phyloP scores from a whole-genome alignment of 306 rosid species.

The Castanea crenata region DNA sequence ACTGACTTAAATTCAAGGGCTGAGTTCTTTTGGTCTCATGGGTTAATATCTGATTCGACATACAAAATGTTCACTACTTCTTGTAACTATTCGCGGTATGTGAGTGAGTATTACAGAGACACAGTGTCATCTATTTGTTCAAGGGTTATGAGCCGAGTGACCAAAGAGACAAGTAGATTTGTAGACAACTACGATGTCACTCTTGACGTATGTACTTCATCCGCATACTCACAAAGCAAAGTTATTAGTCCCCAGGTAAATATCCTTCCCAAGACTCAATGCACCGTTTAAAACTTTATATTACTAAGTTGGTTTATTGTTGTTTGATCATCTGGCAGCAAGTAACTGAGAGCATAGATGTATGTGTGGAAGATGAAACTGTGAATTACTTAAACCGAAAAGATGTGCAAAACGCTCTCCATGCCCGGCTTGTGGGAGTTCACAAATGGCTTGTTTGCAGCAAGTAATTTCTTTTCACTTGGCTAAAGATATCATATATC shows the following conservation, averaged over 20 bases:
- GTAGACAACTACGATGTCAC: conserved; percentile 66
- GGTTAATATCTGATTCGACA: conserved; percentile 55
- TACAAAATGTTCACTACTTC: conserved; percentile 45
- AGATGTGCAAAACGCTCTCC: conserved; percentile 80
- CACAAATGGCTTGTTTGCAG: conserved; percentile 85
- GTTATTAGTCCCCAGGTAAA: conserved; percentile 44
- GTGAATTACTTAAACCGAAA: conserved; percentile 72
- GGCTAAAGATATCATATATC: background rate
- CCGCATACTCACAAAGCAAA: conserved; percentile 51
- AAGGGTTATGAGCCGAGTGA: conserved; percentile 54
- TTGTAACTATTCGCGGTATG: conserved; percentile 57
- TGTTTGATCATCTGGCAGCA: conserved; percentile 41
- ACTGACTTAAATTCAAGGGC: conserved; percentile 62
- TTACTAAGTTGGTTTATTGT: background rate
- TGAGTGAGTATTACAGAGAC: conserved; percentile 50
- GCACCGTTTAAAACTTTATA: background rate
- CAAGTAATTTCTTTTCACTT: conserved; percentile 48
- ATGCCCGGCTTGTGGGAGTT: conserved; percentile 75
- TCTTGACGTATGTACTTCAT: conserved; percentile 57
- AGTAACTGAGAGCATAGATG: conserved; percentile 68
- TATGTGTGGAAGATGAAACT: conserved; percentile 90
- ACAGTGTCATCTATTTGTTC: conserved; percentile 48
- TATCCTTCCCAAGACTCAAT: background rate
- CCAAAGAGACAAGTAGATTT: conserved; percentile 57
- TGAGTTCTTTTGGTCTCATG: conserved; percentile 62